These are phyloP conservation scores for Tolypocladium nubicola DNA, from an alignment of 2,329 filamentous ascomycete genomes.

Conservation along the genomic window DNA sequence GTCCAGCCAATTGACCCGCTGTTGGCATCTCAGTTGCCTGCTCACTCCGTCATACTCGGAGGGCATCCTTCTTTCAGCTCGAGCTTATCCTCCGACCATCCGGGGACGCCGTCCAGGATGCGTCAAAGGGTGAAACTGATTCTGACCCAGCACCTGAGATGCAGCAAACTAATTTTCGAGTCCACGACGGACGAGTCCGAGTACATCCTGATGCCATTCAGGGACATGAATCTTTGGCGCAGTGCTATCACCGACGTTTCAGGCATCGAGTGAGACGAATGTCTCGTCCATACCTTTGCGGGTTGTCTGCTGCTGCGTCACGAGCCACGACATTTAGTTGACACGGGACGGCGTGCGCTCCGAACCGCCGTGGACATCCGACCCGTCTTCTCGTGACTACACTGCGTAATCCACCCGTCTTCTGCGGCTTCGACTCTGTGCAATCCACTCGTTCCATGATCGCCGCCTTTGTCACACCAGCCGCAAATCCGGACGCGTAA, in stretches of 20 bases:
- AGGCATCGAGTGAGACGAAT: not conserved
- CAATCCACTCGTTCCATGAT: not conserved
- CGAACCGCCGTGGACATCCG: not conserved
- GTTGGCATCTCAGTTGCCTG: not conserved
- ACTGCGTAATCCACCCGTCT: not conserved
- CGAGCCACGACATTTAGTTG: not conserved
- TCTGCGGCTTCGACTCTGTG: not conserved
- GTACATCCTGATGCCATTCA: too few relatives aligned
- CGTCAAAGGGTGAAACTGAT: not conserved
- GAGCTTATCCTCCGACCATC: too few relatives aligned
- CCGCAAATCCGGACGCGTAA: not conserved
- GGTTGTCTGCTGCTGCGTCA: not conserved
- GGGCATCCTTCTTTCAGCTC: too few relatives aligned
- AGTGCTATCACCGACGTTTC: not conserved
- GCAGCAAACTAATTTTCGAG: not conserved
- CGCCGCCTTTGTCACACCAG: not conserved
- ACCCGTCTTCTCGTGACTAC: not conserved
- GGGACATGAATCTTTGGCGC: not conserved
- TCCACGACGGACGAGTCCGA: too few relatives aligned
- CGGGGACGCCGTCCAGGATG: not conserved
- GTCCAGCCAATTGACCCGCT: too few relatives aligned
- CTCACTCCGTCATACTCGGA: not conserved
- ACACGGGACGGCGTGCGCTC: not conserved
- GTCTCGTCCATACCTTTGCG: not conserved
- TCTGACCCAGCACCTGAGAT: not conserved